Evolutionary conservation across 2,329 filamentous ascomycete species (phyloP), one percentile per base, ranked within the genome.

Genomic region (Ophiocordyceps unilateralis): DNA sequence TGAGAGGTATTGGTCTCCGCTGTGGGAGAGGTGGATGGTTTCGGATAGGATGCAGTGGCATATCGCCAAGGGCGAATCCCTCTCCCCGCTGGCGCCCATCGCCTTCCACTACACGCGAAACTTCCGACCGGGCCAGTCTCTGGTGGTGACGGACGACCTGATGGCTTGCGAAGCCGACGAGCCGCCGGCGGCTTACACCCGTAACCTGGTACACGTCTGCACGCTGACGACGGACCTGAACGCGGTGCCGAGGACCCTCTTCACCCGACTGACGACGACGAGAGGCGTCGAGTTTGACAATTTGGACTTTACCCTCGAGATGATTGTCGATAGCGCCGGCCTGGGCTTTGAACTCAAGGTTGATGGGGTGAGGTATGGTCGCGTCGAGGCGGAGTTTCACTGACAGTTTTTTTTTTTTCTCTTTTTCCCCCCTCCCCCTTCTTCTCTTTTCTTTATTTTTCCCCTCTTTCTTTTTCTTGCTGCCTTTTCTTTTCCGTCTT

Each of bases 21-120:
- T 87, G 21, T 86, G 81, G 81, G 81, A 87, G 62, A 63, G 81
- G 41, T 87, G 81, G 81, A 87, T 86, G 81, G 82, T 88, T 7
- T 78, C 73, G 39, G 81, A 88, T 58, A 70, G 83, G 40, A 87
- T 89, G 81, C 81, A 86, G 60, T 88, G 83, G 83, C 82, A 87
- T 58, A 84, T 87, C 55, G 74, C 77, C 47, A 86, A 85, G 71
- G 82, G 81, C 45, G 81, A 85, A 50, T 74, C 81, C 32, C 72
- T 88, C 32, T 86, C 81, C 8, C 78, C 83, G n/a, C 65, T 76
- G 1, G 69, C 74, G 1, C 83, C 83, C 0, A 80, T 88, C 45
- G 81, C 81, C 2, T 88, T 89, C 61, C 83, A 88, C 65, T 89
- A 88, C 62, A 88, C 83, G 3, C 78, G 83, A 47, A 89, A 88